Percentiles rank a stretch among this genome's conserved stretches.
phyloP scores from a whole-genome alignment of 2,329 filamentous ascomycete genomes.

The Ploettnerulaceae sp. region DNA sequence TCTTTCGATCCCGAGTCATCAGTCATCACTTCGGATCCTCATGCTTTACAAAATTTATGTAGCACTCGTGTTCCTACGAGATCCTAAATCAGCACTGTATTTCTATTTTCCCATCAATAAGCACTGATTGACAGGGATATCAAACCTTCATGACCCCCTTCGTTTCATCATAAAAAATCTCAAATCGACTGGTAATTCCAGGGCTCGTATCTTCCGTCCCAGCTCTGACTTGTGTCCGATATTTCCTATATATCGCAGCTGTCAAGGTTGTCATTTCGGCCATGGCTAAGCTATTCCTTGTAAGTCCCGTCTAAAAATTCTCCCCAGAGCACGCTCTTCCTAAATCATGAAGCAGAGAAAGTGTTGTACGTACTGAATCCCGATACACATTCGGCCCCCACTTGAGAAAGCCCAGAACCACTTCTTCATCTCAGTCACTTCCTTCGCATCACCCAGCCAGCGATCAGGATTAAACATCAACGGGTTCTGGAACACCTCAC shows the following conservation, averaged over 20 bases:
- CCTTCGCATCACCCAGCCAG: conserved; percentile 42
- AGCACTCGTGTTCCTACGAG: conserved; percentile 21
- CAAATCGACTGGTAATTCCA: conserved; percentile 39
- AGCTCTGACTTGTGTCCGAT: conserved; percentile 34
- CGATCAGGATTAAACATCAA: conserved; percentile 45
- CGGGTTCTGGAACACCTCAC: conserved; percentile 43
- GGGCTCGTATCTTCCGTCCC: conserved; percentile 35
- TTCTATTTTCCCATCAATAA: not conserved
- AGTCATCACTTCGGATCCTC: not conserved
- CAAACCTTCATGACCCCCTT: conserved; percentile 19
- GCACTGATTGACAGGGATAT: too few species aligned
- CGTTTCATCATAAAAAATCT: conserved; percentile 38
- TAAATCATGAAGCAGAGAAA: not conserved
- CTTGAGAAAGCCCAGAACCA: conserved; percentile 64
- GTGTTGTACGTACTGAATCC: conserved; percentile 35
- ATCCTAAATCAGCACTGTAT: not conserved
- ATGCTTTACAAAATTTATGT: conserved; percentile 17
- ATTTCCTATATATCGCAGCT: conserved; percentile 42
- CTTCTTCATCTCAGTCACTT: conserved; percentile 36
- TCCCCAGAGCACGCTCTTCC: too few species aligned
- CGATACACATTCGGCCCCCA: conserved; percentile 62
- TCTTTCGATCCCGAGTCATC: too few species aligned
- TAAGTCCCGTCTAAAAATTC: not conserved
- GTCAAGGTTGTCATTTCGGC: conserved; percentile 46
- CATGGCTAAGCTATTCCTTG: conserved; percentile 40